Base-by-base conservation (phyloP, 1,284 basidiomycete genomes). In the Rhodotorula sp. region DNA sequence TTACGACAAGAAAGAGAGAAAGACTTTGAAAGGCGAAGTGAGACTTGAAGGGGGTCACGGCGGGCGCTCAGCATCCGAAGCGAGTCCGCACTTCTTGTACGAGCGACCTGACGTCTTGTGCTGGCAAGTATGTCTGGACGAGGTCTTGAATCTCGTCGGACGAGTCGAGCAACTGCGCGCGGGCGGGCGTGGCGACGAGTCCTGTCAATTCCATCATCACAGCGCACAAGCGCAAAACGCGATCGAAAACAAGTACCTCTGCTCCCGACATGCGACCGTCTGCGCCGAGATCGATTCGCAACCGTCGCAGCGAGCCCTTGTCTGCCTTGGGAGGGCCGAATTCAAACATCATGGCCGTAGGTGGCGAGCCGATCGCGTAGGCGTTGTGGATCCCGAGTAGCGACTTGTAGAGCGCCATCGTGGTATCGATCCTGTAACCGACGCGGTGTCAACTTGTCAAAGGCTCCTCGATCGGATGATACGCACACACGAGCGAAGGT, bases 141-240 rank as follows among this genome's bases (percentile, higher is more conserved):
- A 76, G 26, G 56, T 76, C 74, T 31, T 67, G 47, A 15, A 76
- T 71, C 34, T 69, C 65, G 39, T 71, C 62, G 21, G 72, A 70
- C n/a, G 72, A 73, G 61, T 76, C 68, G 58, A 76, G 52, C 20
- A 76, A 63, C 65, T 72, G 63, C 18, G 26, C 12, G 20, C 8
- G 34, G 14, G 26, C 20, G 48, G 14, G 26, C 20, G 48, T 21
- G 46, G 2, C 15, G 46, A 23, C 18, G 54, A 16, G 26, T 34
- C 7, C 15, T 21, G 20, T n/a, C 8, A 29, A 26, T 2, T 16
- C 51, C 60, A 18, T n/a, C 5, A 3, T 29, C 31, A 31, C 5
- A 15, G 15, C 6, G 29, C 29, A 29, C 29, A 29, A 29, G 29
- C 29, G 29, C 29, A 29, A 29, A 29, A 2, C 5, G 31, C 5